Conservation (phyloP, 2,329 filamentous ascomycete genomes). For the Alternaria conjuncta region DNA sequence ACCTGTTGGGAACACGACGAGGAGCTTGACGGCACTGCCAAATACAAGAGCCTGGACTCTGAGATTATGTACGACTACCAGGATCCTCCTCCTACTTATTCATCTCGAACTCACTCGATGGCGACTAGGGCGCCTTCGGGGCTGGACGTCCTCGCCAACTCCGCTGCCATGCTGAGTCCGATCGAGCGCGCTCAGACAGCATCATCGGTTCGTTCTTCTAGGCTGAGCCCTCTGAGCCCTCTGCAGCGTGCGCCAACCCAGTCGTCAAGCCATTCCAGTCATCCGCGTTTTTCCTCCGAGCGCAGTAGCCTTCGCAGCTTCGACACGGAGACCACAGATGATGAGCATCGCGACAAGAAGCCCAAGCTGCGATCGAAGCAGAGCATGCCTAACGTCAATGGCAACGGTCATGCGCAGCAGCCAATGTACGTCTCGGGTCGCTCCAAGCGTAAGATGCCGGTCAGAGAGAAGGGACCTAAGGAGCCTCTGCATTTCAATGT, state of each 20-base stretch:
- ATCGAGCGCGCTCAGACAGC: conserved; percentile 39
- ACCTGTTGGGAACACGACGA: conserved; percentile 49
- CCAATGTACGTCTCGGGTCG: conserved; percentile 50
- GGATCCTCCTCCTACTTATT: conserved; percentile 52
- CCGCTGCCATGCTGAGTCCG: conserved; percentile 45
- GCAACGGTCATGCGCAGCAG: conserved; percentile 29
- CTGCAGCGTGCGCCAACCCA: conserved; percentile 20
- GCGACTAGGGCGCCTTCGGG: conserved; percentile 47
- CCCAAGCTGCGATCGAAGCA: conserved; percentile 48
- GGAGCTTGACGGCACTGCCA: conserved; percentile 47
- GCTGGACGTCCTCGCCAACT: conserved; percentile 48
- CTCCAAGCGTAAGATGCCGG: conserved; percentile 51
- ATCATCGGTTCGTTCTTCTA: conserved; percentile 18
- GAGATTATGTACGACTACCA: conserved; percentile 53
- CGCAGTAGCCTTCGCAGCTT: conserved; percentile 48
- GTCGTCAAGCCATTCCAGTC: conserved; percentile 25
- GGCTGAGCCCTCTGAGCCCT: conserved; percentile 17
- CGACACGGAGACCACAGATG: conserved; percentile 45
- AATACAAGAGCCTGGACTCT: conserved; percentile 47
- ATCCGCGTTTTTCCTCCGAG: conserved; percentile 41
- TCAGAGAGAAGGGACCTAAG: conserved; percentile 46
- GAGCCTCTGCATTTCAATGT: conserved; percentile 50
- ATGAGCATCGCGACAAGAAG: conserved; percentile 51
- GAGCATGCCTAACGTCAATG: conserved; percentile 41
- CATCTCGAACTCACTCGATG: conserved; percentile 49